Evolutionary conservation across 345 rosid species (phyloP).

Genomic region (Salix udensis): DNA sequence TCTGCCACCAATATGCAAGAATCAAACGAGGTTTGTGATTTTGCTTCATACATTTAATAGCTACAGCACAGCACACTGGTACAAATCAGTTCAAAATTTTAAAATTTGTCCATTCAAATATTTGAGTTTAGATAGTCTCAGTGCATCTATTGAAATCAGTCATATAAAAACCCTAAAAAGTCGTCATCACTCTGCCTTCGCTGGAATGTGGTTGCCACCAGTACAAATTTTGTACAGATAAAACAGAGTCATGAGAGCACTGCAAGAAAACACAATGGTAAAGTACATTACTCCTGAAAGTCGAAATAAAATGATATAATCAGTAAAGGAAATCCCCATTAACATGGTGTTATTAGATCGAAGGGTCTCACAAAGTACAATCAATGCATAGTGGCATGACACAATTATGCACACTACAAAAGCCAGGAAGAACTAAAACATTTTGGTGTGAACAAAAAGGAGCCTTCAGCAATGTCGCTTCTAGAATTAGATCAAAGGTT

Average conservation of each 20-base stretch:
- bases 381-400: not conserved
- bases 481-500: not conserved
- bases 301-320: not conserved
- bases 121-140: not conserved
- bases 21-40: too few species aligned
- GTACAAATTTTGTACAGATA: constrained; percentile 75
- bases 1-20: too few species aligned
- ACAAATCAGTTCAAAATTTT: not conserved
- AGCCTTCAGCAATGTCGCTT: not conserved
- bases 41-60: not conserved
- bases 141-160: constrained; percentile 3
- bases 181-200: constrained; percentile 61
- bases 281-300: constrained; percentile 9
- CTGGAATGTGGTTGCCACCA: constrained; percentile 76
- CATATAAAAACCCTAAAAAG: not conserved
- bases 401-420: not conserved
- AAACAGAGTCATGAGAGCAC: constrained; percentile 83
- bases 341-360: not conserved
- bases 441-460: too few species aligned
- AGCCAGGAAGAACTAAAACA: not conserved
- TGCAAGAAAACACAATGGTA: constrained; percentile 39
- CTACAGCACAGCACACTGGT: not conserved
- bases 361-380: not conserved
- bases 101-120: not conserved
- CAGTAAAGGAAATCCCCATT: not conserved